Conservation (phyloP, 257 asterid species). For the Rauvolfia tetraphylla region DNA sequence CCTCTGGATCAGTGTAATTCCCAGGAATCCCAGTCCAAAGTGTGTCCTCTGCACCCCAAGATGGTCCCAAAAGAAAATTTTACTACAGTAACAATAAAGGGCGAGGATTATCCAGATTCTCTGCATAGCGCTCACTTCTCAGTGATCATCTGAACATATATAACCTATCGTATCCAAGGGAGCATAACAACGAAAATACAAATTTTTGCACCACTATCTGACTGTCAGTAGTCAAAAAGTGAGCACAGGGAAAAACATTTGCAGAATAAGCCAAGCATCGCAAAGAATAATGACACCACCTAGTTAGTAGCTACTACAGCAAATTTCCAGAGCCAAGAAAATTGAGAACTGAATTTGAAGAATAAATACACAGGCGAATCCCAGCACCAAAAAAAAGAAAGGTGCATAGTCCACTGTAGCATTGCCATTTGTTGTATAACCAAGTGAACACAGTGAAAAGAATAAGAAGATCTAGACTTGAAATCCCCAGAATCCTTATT, state of each 20-base stretch:
- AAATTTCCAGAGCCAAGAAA: too few species aligned
- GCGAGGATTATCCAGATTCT: neutral
- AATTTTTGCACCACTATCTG: neutral
- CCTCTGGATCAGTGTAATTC: slow-evolving; percentile 44
- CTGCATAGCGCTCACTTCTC: too few species aligned
- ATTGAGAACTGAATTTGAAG: neutral
- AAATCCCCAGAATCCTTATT: neutral
- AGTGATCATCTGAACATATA: neutral
- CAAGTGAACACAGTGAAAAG: neutral
- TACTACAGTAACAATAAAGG: neutral
- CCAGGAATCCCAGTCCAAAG: slow-evolving; percentile 83
- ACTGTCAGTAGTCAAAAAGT: neutral
- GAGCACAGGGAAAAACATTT: neutral
- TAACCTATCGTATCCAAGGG: neutral
- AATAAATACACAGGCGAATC: neutral
- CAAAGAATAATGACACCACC: too few species aligned
- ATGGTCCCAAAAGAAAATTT: slow-evolving; percentile 10
- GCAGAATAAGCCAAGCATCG: neutral
- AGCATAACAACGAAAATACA: neutral
- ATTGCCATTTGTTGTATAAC: slow-evolving; percentile 1
- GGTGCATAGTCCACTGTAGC: neutral
- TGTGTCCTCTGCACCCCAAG: slow-evolving; percentile 60
- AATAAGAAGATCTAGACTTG: neutral
- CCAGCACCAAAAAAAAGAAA: neutral
- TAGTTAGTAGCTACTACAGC: too few species aligned